Conservation (phyloP, 169 alveolate species). For the Babesia sp. region DNA sequence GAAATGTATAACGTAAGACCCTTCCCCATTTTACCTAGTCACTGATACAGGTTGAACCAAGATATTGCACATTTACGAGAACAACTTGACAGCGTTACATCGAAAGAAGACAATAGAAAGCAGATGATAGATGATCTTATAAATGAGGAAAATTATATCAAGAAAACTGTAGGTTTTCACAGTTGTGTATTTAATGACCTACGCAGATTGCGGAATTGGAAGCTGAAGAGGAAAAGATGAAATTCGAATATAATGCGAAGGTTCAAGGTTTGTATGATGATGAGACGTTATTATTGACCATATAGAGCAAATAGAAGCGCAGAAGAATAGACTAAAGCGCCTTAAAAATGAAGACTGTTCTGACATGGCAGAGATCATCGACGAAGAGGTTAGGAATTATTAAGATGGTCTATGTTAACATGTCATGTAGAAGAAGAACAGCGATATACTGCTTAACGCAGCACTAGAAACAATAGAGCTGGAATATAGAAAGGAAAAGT, state of each 20-base stretch:
- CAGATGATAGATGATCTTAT: slow-evolving; percentile 12
- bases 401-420: not conserved
- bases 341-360: slow-evolving; percentile 19
- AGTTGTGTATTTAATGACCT: not conserved
- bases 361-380: slow-evolving; percentile 23
- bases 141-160: slow-evolving; percentile 6
- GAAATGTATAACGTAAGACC: not conserved
- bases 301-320: slow-evolving; percentile 22
- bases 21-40: not conserved
- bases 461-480: slow-evolving; percentile 25
- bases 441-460: slow-evolving; percentile 16
- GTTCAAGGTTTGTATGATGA: not conserved
- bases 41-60: not conserved
- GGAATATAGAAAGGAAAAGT: slow-evolving; percentile 1
- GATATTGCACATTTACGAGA: slow-evolving; percentile 7
- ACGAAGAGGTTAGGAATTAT: slow-evolving; percentile 17
- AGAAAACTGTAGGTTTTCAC: not conserved
- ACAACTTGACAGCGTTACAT: not conserved
- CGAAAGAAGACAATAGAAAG: slow-evolving; percentile 12
- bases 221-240: not conserved
- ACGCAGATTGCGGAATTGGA: slow-evolving; percentile 15
- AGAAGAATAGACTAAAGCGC: not conserved
- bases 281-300: not conserved
- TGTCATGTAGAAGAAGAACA: not conserved
- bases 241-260: slow-evolving; percentile 7